Percentiles rank a stretch among this genome's conserved stretches.
Conservation (phyloP, 352 stramenopile species). For the Pythium brassicae region DNA sequence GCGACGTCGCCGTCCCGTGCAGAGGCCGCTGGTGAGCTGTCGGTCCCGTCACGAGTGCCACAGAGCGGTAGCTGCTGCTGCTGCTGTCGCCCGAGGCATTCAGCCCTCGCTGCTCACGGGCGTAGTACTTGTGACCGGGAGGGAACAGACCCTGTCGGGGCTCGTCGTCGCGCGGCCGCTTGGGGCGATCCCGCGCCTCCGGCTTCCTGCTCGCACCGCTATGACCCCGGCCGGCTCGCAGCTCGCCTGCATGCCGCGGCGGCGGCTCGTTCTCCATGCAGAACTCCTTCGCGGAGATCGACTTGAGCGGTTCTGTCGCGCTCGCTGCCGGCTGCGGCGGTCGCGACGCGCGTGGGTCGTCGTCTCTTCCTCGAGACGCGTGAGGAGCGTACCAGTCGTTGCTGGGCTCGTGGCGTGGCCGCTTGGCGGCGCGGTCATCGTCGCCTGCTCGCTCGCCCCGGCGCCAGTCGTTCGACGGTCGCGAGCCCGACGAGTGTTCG, state of each 20-base stretch:
- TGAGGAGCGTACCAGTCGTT: conserved; percentile 6
- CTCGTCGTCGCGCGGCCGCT: conserved; percentile 11
- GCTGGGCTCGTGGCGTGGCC: conserved; percentile 3
- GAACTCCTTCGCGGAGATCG: conserved; percentile 54
- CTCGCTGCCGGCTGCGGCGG: not conserved
- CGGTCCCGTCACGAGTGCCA: conserved; percentile 4
- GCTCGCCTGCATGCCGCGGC: not conserved
- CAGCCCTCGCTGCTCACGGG: not conserved
- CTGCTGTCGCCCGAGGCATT: not conserved
- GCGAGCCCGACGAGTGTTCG: conserved; percentile 3
- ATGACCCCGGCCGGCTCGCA: not conserved
- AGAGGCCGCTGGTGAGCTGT: conserved; percentile 6
- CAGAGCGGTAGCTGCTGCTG: conserved; percentile 3
- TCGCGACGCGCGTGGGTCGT: not conserved
- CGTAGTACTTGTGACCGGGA: conserved; percentile 5
- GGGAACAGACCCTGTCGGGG: not conserved
- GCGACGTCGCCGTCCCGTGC: conserved; percentile 2
- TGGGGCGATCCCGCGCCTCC: conserved; percentile 1
- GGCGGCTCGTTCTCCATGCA: conserved; percentile 43
- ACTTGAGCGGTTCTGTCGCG: conserved; percentile 15
- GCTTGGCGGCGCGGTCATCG: conserved; percentile 5
- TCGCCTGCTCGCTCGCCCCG: not conserved
- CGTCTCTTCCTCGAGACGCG: not conserved
- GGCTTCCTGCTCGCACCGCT: not conserved
- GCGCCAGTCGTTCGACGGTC: not conserved